phyloP scores from a whole-genome alignment of 2,329 filamentous ascomycete species.

The Diaporthe velutina region DNA sequence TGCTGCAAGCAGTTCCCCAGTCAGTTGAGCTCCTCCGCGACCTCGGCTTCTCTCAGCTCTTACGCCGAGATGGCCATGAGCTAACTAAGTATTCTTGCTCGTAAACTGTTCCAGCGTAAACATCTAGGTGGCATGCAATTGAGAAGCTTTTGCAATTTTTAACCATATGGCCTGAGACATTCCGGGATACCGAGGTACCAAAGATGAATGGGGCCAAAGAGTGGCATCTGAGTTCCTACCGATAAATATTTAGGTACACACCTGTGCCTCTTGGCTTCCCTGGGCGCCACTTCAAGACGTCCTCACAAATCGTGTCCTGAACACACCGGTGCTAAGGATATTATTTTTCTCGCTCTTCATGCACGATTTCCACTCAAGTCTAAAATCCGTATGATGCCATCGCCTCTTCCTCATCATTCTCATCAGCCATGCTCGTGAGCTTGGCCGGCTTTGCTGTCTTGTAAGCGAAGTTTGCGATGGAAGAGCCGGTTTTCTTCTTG shows the following conservation, averaged over 20 bases:
- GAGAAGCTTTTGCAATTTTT: no score
- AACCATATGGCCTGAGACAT: not conserved
- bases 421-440: constrained; percentile 37
- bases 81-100: not conserved
- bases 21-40: not conserved
- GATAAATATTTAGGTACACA: constrained; percentile 10
- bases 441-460: constrained; percentile 47
- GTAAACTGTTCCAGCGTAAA: not conserved
- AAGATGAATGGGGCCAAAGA: not conserved
- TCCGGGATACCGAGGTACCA: not conserved
- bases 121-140: no score
- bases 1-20: not conserved
- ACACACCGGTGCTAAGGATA: not conserved
- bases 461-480: constrained; percentile 57
- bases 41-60: not conserved
- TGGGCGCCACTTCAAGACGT: constrained; percentile 10
- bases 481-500: constrained; percentile 47
- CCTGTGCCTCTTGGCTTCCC: not conserved
- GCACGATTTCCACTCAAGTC: not conserved
- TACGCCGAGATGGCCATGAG: not conserved
- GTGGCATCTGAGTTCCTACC: not conserved
- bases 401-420: constrained; percentile 38
- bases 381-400: constrained; percentile 33
- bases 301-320: not conserved
- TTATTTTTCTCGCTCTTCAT: not conserved